Evolutionary conservation across 768 basidiomycete genomes (phyloP).

Genomic region (Hypholoma fasciculare): DNA sequence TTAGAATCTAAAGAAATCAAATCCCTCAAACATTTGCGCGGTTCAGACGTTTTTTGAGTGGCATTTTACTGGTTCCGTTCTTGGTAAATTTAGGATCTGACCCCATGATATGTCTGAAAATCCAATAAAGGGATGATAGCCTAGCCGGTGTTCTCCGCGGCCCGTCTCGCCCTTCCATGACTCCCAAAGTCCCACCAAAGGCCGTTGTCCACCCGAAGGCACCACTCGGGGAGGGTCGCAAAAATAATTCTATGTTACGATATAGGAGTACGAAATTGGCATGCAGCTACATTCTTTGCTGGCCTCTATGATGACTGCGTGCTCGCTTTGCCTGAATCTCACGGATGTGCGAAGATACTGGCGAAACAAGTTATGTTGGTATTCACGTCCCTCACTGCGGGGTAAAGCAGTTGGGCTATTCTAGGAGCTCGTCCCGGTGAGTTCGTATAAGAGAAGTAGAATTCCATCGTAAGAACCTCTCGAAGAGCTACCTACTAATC

Average conservation of each 20-base stretch:
- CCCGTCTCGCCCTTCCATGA: neutral
- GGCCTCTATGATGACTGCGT: neutral
- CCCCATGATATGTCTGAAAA: neutral
- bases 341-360: constrained; percentile 20
- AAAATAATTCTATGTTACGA: neutral
- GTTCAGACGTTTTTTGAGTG: no score
- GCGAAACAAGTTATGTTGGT: constrained; percentile 3
- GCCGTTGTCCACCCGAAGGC: neutral
- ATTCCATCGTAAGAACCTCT: neutral
- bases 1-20: neutral
- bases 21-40: no score
- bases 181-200: neutral
- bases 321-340: constrained; percentile 2
- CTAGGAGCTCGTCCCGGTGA: neutral
- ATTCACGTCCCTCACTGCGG: neutral
- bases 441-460: constrained; percentile 4
- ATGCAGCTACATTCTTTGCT: neutral
- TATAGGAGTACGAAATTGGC: constrained; percentile 7
- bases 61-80: neutral
- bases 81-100: neutral
- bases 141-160: neutral
- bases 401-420: neutral
- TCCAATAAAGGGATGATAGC: no score
- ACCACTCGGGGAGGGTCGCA: neutral
- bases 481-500: neutral